Base-by-base conservation (phyloP, 2,329 filamentous ascomycete genomes). In the Cladosporium sp. region DNA sequence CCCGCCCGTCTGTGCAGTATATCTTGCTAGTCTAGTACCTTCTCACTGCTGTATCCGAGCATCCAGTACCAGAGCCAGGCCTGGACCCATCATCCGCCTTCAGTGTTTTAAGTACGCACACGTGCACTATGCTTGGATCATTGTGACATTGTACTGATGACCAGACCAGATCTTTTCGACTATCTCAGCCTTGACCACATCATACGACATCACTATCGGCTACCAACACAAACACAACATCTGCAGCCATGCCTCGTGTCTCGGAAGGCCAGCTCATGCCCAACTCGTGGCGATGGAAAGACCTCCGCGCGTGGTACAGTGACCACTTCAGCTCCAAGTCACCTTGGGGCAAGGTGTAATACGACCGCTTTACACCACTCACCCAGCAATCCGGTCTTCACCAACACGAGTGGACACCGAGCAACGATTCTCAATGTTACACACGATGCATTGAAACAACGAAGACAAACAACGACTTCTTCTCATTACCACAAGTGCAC, bases 261-360 rank as follows among this genome's bases (percentile, higher is more conserved):
- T 70, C 69, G 18, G 63, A 69, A 55, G 69, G 68, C 54, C 49
- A 66, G 36, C 62, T 69, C 24, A 63, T 69, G 30, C 68, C 69
- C 34, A 65, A 18, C 59, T 69, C 68, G 7, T 57, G 66, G 34
- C 41, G 58, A 26, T 69, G 68, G 69, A 68, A 67, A 54, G 69
- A 70, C 38, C 58, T 70, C 54, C 65, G 68, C n/a, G 68, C 69
- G 5, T 70, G 69, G 69, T 69, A 68, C 34, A 49, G 55, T 32
- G 59, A 68, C 61, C 69, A 70, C 34, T 70, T 70, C 60, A 64
- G 66, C 38, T 57, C 55, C 62, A 65, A 60, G 44, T 62, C 68
- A 49, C 44, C 66, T 36, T 70, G 69, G 69, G 52, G 67, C 1
- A 64, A 69, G 34, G 51, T 70, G 49, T 52, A 34, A 59, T 2